phyloP scores from a whole-genome alignment of 805 yeast genomes.

The Saturnispora gosingensis region DNA sequence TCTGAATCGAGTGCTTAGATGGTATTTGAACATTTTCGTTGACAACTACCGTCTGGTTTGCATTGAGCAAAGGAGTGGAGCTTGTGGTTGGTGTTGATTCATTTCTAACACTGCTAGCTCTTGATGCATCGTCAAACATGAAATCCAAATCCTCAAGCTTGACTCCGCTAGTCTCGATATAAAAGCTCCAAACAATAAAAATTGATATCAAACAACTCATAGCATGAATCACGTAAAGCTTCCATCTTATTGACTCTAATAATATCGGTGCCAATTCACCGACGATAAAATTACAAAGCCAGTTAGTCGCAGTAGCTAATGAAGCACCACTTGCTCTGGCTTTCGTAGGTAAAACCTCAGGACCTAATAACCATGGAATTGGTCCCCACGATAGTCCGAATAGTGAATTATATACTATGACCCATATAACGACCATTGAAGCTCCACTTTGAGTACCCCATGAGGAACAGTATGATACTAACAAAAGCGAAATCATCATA shows the following conservation, averaged over 20 bases:
- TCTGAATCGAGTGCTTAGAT: constrained; percentile 27
- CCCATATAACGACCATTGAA: constrained; percentile 55
- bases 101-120: constrained; percentile 11
- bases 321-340: constrained; percentile 89
- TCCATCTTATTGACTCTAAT: constrained; percentile 69
- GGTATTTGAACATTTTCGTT: constrained; percentile 28
- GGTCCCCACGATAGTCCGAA: constrained; percentile 95
- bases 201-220: constrained; percentile 66
- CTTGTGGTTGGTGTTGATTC: constrained; percentile 11
- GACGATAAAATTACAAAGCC: constrained; percentile 87
- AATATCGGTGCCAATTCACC: constrained; percentile 88
- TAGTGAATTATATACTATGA: constrained; percentile 69
- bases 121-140: constrained; percentile 60
- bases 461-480: constrained; percentile 51
- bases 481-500: constrained; percentile 64
- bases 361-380: constrained; percentile 74
- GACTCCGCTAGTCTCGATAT: constrained; percentile 89
- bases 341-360: constrained; percentile 76
- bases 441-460: constrained; percentile 4
- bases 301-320: constrained; percentile 81
- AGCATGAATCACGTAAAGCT: constrained; percentile 75
- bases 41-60: not conserved
- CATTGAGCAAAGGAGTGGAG: not conserved
- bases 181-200: constrained; percentile 57
- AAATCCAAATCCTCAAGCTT: constrained; percentile 87